Evolutionary conservation across 192 early-diverging fungal genomes (phyloP), one percentile per base, ranked within the genome.

Genomic region (Chytriomyces confervae): DNA sequence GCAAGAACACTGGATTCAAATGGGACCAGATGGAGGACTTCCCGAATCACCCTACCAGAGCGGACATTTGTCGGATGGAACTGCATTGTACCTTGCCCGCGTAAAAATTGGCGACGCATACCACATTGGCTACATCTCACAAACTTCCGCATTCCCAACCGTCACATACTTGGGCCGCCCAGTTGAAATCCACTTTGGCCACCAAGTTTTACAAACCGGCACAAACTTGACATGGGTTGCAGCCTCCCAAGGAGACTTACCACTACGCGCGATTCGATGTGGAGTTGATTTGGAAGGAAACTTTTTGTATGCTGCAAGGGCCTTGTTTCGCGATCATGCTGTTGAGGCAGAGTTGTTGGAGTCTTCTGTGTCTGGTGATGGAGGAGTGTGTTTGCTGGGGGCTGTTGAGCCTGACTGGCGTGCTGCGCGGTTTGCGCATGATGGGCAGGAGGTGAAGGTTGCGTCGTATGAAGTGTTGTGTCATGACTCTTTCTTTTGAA

Each of bases 221-320:
- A 46, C 11, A 10, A 45, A 45, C 8, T 43, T 63, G 7, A 46
- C 11, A 10, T 75, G 72, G 72, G 60, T 64, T 10, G 11, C 57
- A 7, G 61, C 60, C 11, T 6, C 11, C 18, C 29, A 36, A 18
- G 72, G 46, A 27, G n/a, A 23, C 13, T 5, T 75, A 29, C 72
- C 72, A 13, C 27, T 20, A 10, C 16, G 50, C 7, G 72, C 72
- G 4, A 24, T 75, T n/a, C 20, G 29, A 23, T 60, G 27, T 1
- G 72, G 72, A 27, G 27, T 57, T 23, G 72, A 75, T 36, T 24
- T 47, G 43, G 61, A 75, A 24, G 72, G 72, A 61, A 36, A 23
- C n/a, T 44, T 45, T 43, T 62, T 75, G 61, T 61, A 62, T 23
- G 61, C 64, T 9, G 57, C 61, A 11, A 20, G 61, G 5, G 46